Conservation (phyloP, 2,329 filamentous ascomycete species). For the Colletotrichum acutatum region DNA sequence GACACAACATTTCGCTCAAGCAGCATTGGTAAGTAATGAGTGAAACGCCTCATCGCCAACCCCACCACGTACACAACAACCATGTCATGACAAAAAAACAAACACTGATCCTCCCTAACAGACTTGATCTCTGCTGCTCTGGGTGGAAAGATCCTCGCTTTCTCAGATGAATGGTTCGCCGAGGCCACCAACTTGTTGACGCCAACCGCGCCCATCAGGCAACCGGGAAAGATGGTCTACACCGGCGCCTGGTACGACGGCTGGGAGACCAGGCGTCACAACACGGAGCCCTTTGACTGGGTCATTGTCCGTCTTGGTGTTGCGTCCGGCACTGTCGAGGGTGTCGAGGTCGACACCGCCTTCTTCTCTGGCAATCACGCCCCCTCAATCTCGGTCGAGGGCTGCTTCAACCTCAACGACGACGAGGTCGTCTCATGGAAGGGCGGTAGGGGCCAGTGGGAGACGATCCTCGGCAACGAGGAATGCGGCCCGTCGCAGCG, state of each 20-base stretch:
- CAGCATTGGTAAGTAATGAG: constrained; percentile 64
- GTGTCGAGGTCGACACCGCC: constrained; percentile 83
- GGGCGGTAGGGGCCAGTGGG: constrained; percentile 71
- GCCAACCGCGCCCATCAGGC: constrained; percentile 70
- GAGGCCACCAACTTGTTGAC: constrained; percentile 73
- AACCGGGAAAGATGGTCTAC: constrained; percentile 75
- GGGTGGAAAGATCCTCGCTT: constrained; percentile 72
- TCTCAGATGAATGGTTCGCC: constrained; percentile 77
- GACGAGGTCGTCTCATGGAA: constrained; percentile 72
- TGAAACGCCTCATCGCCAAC: background rate
- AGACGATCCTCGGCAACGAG: constrained; percentile 75
- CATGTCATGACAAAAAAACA: background rate
- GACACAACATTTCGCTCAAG: constrained; percentile 71
- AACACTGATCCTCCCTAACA: constrained; percentile 41
- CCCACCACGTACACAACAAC: background rate
- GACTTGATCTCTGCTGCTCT: constrained; percentile 71
- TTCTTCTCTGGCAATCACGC: constrained; percentile 88
- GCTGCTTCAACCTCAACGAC: constrained; percentile 74
- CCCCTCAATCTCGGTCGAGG: constrained; percentile 81
- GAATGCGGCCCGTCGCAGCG: constrained; percentile 80
- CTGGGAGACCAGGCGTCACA: constrained; percentile 76
- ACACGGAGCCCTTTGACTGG: constrained; percentile 73
- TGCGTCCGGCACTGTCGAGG: constrained; percentile 76
- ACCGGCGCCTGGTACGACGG: constrained; percentile 78
- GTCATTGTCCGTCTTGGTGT: constrained; percentile 74